Evolutionary conservation across 2,329 filamentous ascomycete genomes (phyloP).

Genomic region (Aspergillus awamori): DNA sequence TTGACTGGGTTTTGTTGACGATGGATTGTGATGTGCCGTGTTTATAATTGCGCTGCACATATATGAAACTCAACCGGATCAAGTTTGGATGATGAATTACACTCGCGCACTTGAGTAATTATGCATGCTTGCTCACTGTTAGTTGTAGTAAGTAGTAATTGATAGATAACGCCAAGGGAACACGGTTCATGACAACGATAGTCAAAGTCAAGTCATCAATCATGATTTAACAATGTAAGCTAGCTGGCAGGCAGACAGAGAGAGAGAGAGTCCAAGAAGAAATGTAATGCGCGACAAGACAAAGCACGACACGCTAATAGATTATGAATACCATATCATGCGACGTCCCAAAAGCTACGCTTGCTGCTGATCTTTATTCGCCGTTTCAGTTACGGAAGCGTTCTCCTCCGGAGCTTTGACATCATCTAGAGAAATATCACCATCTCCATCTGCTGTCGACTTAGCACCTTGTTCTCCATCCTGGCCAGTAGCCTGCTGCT

Average conservation of each 20-base stretch:
- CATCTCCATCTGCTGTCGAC: conserved; percentile 30
- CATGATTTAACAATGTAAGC: neutral
- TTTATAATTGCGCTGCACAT: neutral
- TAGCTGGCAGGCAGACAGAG: neutral
- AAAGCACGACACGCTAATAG: conserved; percentile 2
- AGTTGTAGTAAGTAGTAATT: too few species aligned
- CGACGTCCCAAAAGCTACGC: neutral
- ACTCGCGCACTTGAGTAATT: too few species aligned
- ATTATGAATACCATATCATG: neutral
- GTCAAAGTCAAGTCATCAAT: neutral
- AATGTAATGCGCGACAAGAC: neutral
- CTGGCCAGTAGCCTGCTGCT: neutral
- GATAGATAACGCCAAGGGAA: too few species aligned
- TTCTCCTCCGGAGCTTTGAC: conserved; percentile 23
- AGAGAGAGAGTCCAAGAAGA: neutral
- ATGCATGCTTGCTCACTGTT: too few species aligned
- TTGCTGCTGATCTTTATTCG: conserved; percentile 2
- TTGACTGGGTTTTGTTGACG: neutral
- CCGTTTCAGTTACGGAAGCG: conserved; percentile 11
- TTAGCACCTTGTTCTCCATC: neutral
- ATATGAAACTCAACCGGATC: neutral
- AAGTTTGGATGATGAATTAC: neutral
- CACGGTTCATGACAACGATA: neutral
- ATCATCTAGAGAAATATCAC: conserved; percentile 45
- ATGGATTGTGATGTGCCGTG: neutral